phyloP scores from a whole-genome alignment of 306 rosid genomes.

The Castanea mollissima region DNA sequence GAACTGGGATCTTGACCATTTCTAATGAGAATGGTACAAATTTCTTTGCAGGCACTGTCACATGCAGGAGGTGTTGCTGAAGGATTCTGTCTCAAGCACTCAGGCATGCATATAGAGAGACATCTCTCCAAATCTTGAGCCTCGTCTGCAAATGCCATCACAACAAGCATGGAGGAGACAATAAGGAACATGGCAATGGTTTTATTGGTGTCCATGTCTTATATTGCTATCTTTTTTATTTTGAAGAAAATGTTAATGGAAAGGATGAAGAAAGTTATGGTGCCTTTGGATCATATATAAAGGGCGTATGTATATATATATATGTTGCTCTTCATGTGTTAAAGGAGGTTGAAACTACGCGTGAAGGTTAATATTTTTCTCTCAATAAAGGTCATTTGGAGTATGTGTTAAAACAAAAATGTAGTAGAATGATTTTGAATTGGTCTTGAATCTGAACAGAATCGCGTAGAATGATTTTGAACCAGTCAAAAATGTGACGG shows the following conservation, averaged over 20 bases:
- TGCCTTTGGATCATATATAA: neutral
- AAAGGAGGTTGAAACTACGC: too few relatives aligned
- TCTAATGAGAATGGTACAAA: slow-evolving; percentile 10
- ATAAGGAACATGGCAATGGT: neutral
- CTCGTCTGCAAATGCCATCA: slow-evolving; percentile 2
- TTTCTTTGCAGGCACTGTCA: slow-evolving; percentile 36
- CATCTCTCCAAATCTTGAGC: slow-evolving; percentile 31
- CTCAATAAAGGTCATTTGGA: too few relatives aligned
- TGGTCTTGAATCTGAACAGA: too few relatives aligned
- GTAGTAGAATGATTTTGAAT: too few relatives aligned
- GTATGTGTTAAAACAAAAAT: too few relatives aligned
- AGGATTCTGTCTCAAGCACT: slow-evolving; percentile 37
- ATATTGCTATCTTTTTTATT: neutral
- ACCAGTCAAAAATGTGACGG: too few relatives aligned
- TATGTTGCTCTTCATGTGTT: too few relatives aligned
- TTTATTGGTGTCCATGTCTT: slow-evolving; percentile 22
- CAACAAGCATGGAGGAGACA: slow-evolving; percentile 23
- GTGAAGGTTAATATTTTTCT: too few relatives aligned
- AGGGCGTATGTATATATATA: neutral
- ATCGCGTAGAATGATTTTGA: too few relatives aligned
- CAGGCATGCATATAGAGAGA: slow-evolving; percentile 57
- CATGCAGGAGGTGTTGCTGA: slow-evolving; percentile 35
- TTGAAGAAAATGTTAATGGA: neutral
- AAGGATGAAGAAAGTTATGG: neutral
- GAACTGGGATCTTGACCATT: neutral